phyloP scores from a whole-genome alignment of 2,329 filamentous ascomycete species.

The Hirsutella thompsonii region DNA sequence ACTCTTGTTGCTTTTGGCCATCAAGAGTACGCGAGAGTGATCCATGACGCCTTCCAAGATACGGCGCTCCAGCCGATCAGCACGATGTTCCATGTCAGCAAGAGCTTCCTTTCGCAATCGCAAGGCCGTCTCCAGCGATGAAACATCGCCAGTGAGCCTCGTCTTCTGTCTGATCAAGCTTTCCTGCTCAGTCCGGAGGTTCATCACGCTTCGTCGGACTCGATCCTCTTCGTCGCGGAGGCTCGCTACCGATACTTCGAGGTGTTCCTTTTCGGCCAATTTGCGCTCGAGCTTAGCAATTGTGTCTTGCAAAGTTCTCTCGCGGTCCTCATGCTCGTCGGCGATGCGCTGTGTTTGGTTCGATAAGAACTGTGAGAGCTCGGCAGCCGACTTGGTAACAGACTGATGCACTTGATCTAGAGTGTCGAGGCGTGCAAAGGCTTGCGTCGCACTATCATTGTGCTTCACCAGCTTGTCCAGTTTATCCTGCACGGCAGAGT shows the following conservation, averaged over 20 bases:
- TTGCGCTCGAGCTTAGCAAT: slow-evolving; percentile 69
- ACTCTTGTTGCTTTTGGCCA: slow-evolving; percentile 48
- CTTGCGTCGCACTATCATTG: slow-evolving; percentile 52
- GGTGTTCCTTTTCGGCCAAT: slow-evolving; percentile 49
- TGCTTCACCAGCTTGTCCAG: slow-evolving; percentile 44
- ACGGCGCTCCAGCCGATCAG: slow-evolving; percentile 77
- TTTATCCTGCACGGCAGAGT: slow-evolving; percentile 21
- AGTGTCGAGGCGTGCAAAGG: slow-evolving; percentile 63
- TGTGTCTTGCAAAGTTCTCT: slow-evolving; percentile 69
- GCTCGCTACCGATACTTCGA: slow-evolving; percentile 40
- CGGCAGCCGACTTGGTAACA: slow-evolving; percentile 70
- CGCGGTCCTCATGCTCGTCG: slow-evolving; percentile 66
- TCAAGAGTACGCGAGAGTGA: slow-evolving; percentile 81
- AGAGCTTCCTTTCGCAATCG: slow-evolving; percentile 84
- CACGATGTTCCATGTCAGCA: slow-evolving; percentile 77
- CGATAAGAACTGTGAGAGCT: slow-evolving; percentile 72
- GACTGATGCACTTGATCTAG: slow-evolving; percentile 83
- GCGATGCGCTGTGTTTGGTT: slow-evolving; percentile 62
- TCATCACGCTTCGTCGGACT: slow-evolving; percentile 40
- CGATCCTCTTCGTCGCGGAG: slow-evolving; percentile 39
- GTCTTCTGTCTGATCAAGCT: slow-evolving; percentile 66
- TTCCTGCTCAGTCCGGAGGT: slow-evolving; percentile 58
- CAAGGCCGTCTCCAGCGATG: slow-evolving; percentile 80
- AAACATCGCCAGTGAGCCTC: slow-evolving; percentile 71
- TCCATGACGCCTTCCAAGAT: slow-evolving; percentile 95